A percentile compares a stretch with the other conserved stretches of the same genome.
Conservation (phyloP, 208 protist species). For the Leishmania tarentolae region DNA sequence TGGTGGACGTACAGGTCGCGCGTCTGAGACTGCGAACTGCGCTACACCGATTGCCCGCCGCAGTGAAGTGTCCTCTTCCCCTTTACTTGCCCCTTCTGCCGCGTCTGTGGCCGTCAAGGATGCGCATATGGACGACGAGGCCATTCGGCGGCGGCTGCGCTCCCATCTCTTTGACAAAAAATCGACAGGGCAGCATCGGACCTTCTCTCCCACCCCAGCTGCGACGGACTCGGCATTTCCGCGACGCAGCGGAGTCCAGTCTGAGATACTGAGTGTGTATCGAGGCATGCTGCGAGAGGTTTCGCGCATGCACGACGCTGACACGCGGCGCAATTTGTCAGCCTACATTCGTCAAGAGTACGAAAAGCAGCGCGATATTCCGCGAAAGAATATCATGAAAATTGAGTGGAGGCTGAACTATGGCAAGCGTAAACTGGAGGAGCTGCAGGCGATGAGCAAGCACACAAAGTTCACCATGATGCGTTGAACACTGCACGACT, state of each 20-base stretch:
- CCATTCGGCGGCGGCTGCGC: slow-evolving; percentile 17
- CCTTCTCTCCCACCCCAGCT: neutral
- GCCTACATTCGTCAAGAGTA: slow-evolving; percentile 79
- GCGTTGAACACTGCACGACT: slow-evolving; percentile 1
- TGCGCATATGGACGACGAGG: slow-evolving; percentile 12
- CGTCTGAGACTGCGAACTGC: neutral
- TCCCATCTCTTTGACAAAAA: slow-evolving; percentile 18
- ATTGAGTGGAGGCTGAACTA: slow-evolving; percentile 88
- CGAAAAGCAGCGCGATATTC: slow-evolving; percentile 58
- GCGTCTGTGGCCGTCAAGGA: neutral
- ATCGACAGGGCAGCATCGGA: neutral
- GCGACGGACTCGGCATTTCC: neutral
- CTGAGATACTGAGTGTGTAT: slow-evolving; percentile 74
- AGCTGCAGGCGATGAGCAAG: slow-evolving; percentile 66
- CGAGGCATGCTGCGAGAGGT: slow-evolving; percentile 69
- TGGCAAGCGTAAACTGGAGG: slow-evolving; percentile 81
- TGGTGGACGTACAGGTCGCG: too few species aligned
- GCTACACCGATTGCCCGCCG: slow-evolving; percentile 3
- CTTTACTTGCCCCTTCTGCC: neutral
- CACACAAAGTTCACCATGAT: slow-evolving; percentile 63
- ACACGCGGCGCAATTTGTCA: slow-evolving; percentile 46
- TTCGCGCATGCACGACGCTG: slow-evolving; percentile 54
- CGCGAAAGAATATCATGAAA: slow-evolving; percentile 67
- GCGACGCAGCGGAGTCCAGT: slow-evolving; percentile 80
- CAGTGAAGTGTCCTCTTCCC: neutral